Percentiles rank a stretch among this genome's conserved stretches.
phyloP scores from a whole-genome alignment of 2,329 filamentous ascomycete species.

The Gnomoniopsis smithogilvyi region DNA sequence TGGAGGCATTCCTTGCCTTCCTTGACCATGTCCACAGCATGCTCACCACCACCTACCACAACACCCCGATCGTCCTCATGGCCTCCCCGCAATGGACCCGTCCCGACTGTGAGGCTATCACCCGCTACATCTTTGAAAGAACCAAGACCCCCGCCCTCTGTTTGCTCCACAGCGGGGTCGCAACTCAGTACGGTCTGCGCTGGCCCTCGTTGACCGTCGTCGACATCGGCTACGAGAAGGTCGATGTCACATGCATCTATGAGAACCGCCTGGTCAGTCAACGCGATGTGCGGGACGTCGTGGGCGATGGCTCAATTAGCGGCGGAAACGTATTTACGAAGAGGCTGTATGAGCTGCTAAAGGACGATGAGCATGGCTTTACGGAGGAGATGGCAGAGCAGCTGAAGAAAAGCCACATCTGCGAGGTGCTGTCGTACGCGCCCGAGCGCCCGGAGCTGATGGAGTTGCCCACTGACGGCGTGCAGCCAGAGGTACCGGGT shows the following conservation, averaged over 20 bases:
- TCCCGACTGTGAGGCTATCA: constrained; percentile 80
- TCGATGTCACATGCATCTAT: constrained; percentile 85
- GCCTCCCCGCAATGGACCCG: constrained; percentile 87
- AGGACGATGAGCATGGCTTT: constrained; percentile 49
- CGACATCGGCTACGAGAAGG: constrained; percentile 89
- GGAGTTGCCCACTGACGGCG: constrained; percentile 43
- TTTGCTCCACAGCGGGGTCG: constrained; percentile 83
- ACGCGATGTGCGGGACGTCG: constrained; percentile 53
- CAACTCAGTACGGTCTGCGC: constrained; percentile 79
- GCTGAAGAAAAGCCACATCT: constrained; percentile 63
- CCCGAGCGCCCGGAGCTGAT: constrained; percentile 41
- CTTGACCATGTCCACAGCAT: constrained; percentile 88
- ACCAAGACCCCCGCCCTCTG: constrained; percentile 92
- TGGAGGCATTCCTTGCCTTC: constrained; percentile 90
- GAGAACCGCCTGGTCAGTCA: constrained; percentile 74
- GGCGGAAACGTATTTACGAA: constrained; percentile 87
- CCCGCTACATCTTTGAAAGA: constrained; percentile 95
- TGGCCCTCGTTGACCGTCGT: constrained; percentile 77
- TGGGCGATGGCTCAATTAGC: constrained; percentile 50
- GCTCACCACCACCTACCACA: constrained; percentile 89
- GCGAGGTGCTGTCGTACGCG: constrained; percentile 62
- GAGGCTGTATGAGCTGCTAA: constrained; percentile 64
- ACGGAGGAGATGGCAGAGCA: constrained; percentile 67
- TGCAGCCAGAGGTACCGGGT: constrained; percentile 12
- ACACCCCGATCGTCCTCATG: constrained; percentile 90